Conservation (phyloP, 139 green algal species). For the Chlorella sorokiniana region DNA sequence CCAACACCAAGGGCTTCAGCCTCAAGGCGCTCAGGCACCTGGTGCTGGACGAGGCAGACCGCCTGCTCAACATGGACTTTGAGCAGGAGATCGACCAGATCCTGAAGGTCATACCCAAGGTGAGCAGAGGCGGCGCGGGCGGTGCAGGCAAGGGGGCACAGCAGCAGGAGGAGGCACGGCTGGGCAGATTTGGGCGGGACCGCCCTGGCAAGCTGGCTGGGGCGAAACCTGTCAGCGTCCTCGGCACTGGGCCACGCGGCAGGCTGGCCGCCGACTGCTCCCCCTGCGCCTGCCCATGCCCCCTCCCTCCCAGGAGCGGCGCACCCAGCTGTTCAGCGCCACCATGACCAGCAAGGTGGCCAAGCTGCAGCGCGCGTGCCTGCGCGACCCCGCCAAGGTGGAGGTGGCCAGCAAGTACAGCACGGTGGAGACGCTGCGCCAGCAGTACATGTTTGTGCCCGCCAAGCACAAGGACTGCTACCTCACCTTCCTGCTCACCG, state of each 20-base stretch:
- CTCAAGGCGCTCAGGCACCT: constrained; percentile 87
- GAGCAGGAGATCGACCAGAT: constrained; percentile 99
- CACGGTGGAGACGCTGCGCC: constrained; percentile 95
- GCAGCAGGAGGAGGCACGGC: no score
- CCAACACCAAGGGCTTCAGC: constrained; percentile 99
- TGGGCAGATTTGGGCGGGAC: no score
- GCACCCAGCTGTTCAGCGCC: constrained; percentile 96
- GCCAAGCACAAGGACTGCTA: constrained; percentile 99
- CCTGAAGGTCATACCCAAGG: constrained; percentile 81
- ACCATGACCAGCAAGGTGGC: constrained; percentile 99
- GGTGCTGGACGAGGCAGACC: constrained; percentile 97
- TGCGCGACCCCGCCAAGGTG: constrained; percentile 92
- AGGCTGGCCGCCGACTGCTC: no score
- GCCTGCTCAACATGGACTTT: constrained; percentile 99
- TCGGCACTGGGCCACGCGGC: no score
- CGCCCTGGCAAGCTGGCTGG: no score
- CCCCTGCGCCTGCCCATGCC: background rate
- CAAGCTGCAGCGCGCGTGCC: constrained; percentile 98
- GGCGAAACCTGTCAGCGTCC: no score
- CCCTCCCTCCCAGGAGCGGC: constrained; percentile 56
- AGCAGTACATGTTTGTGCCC: constrained; percentile 98
- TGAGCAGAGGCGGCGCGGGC: background rate
- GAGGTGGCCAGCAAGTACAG: constrained; percentile 96
- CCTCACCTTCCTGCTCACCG: constrained; percentile 83
- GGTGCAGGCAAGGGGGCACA: no score